phyloP scores from a whole-genome alignment of 2,329 filamentous ascomycete genomes.

The Polytolypa hystricis region DNA sequence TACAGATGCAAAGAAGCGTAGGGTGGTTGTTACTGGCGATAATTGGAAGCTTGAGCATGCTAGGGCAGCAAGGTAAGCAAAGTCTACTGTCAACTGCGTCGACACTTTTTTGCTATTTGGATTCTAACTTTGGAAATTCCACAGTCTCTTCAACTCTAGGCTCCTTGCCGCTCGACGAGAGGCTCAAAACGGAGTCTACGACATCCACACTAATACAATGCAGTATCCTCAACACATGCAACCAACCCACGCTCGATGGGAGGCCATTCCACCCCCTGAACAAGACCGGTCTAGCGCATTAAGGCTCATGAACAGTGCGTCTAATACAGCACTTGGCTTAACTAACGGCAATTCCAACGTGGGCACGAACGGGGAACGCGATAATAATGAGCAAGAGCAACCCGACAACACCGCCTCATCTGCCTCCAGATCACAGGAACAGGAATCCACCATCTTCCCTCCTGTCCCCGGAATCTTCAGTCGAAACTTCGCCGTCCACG shows the following conservation, averaged over 20 bases:
- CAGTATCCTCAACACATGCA: slow-evolving; percentile 83
- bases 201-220: slow-evolving; percentile 86
- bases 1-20: slow-evolving; percentile 67
- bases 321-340: slow-evolving; percentile 20
- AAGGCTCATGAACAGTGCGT: slow-evolving; percentile 23
- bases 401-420: slow-evolving; percentile 5
- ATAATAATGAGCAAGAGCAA: slow-evolving; percentile 9
- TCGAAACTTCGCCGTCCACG: slow-evolving; percentile 53
- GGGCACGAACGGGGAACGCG: slow-evolving; percentile 10
- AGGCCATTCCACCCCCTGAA: slow-evolving; percentile 49
- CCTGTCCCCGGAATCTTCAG: slow-evolving; percentile 46
- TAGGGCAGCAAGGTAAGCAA: slow-evolving; percentile 66
- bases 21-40: slow-evolving; percentile 76
- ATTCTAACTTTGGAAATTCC: slow-evolving; percentile 10
- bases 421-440: too few species aligned
- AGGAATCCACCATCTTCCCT: slow-evolving; percentile 35
- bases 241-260: slow-evolving; percentile 74
- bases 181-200: slow-evolving; percentile 71
- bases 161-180: slow-evolving; percentile 57
- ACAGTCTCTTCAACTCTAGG: slow-evolving; percentile 70
- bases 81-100: slow-evolving; percentile 9
- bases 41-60: slow-evolving; percentile 98
- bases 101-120: not conserved
- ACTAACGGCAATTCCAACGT: slow-evolving; percentile 18
- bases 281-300: slow-evolving; percentile 14